A percentile compares a stretch with the other conserved stretches of the same genome.
These are phyloP conservation scores for Osmanthus fragrans DNA, from an alignment of 257 asterid species.

Conservation along the genomic window DNA sequence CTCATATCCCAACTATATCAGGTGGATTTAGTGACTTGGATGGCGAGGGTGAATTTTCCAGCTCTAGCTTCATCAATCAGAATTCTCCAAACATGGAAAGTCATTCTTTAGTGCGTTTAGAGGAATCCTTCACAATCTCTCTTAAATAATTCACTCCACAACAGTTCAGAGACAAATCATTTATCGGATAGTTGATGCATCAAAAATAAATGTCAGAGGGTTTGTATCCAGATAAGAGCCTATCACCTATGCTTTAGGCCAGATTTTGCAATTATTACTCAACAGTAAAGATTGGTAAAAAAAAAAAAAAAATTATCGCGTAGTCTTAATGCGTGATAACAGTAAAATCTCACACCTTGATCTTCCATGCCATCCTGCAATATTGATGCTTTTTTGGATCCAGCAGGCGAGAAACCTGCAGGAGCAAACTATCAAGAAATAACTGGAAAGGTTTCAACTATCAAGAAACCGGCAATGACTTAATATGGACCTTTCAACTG, in stretches of 20 bases:
- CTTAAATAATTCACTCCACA: background rate
- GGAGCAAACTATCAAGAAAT: conserved; percentile 34
- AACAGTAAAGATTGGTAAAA: conserved; percentile 9
- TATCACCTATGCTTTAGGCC: conserved; percentile 2
- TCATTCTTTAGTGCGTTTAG: background rate
- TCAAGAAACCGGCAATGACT: conserved; percentile 9
- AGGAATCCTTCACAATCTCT: background rate
- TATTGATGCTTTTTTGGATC: conserved; percentile 47
- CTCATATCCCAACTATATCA: background rate
- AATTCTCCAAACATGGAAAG: background rate
- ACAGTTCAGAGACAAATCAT: background rate
- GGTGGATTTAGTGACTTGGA: background rate
- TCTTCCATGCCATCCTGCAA: conserved; percentile 45
- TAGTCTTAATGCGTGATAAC: conserved; percentile 9
- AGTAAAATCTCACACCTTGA: conserved; percentile 46
- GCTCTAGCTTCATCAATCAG: background rate
- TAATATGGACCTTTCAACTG: conserved; percentile 72
- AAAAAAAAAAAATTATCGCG: background rate
- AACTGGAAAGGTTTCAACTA: conserved; percentile 1
- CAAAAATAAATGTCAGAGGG: background rate
- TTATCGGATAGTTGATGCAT: background rate
- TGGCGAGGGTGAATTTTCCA: too few relatives aligned
- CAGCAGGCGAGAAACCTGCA: conserved; percentile 70
- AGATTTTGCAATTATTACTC: conserved; percentile 2
- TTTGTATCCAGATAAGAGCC: conserved; percentile 11